Evolutionary conservation across 192 early-diverging fungal genomes (phyloP), one percentile per base, ranked within the genome.

Genomic region (Kappamyces sp.): DNA sequence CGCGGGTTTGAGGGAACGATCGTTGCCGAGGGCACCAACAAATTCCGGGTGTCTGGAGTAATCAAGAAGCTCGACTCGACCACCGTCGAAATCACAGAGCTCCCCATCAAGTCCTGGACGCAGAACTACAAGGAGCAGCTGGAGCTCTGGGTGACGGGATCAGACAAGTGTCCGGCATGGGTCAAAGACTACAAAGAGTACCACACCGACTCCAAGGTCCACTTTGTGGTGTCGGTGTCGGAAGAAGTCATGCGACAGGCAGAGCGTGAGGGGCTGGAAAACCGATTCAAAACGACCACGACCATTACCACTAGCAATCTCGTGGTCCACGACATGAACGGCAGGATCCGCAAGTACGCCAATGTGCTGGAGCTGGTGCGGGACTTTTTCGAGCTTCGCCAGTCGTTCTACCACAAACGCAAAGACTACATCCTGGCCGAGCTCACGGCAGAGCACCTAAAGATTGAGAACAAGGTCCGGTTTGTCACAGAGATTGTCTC

Each of bases 401-500:
- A 89, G 48, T 72, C 85, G 41, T 91, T 82, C 69, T 99, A 99
- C 68, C 74, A 86, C 48, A 86, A 89, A 68, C 78, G 96, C 69
- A 97, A 97, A 82, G 51, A 48, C 15, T 47, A 66, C 55, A 40
- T 72, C 34, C 59, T 64, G 0, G 54, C 61, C 4, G 33, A 66
- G 36, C 61, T 68, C 53, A 68, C 47, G 53, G 32, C 42, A 32
- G 71, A 68, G 5, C 59, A 63, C 9, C 38, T 72, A 42, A 73
- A 82, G 5, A 65, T 90, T 2, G 84, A 91, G 55, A 94, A 94
- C 74, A 89, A 89, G 59, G 85, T 85, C 9, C 80, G 87, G 5
- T 99, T 99, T 55, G 88, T 97, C 40, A 64, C 81, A 42, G 90
- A 94, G 75, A 92, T 97, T 50, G 91, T 97, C 58, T 66, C 87